Evolutionary conservation across 345 rosid genomes (phyloP).

Genomic region (Rubroshorea leprosula): DNA sequence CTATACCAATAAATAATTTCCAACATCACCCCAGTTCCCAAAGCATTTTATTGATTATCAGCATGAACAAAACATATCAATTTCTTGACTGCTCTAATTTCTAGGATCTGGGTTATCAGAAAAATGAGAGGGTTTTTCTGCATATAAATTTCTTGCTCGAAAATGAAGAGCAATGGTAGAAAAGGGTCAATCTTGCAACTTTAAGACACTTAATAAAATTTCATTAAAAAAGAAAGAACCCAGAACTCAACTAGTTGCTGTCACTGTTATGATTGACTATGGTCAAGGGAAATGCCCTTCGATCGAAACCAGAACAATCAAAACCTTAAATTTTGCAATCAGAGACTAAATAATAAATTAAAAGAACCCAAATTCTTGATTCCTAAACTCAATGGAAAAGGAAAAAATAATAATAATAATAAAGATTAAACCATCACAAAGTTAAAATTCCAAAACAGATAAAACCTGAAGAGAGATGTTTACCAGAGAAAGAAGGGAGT

Average conservation of each 20-base stretch:
- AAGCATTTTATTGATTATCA: too few relatives aligned
- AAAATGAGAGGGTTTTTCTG: too few relatives aligned
- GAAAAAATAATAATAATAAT: background rate
- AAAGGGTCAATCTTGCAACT: too few relatives aligned
- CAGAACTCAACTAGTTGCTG: background rate
- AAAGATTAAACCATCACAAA: background rate
- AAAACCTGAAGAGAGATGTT: background rate
- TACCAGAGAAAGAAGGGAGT: conserved; percentile 32
- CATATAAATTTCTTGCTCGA: too few relatives aligned
- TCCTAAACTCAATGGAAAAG: background rate
- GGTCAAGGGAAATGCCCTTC: background rate
- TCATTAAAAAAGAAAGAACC: background rate
- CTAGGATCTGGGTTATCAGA: background rate
- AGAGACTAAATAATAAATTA: background rate
- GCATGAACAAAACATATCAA: too few relatives aligned
- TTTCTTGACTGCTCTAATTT: background rate
- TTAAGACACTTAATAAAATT: too few relatives aligned
- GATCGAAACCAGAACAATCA: background rate
- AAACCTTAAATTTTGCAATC: background rate
- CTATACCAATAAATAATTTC: background rate
- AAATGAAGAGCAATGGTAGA: background rate
- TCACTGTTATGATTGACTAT: background rate
- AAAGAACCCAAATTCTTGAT: background rate
- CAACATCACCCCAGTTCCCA: too few relatives aligned
- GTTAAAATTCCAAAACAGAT: background rate